Conservation (phyloP, 2,329 filamentous ascomycete species). For the Aspergillus caelatus region DNA sequence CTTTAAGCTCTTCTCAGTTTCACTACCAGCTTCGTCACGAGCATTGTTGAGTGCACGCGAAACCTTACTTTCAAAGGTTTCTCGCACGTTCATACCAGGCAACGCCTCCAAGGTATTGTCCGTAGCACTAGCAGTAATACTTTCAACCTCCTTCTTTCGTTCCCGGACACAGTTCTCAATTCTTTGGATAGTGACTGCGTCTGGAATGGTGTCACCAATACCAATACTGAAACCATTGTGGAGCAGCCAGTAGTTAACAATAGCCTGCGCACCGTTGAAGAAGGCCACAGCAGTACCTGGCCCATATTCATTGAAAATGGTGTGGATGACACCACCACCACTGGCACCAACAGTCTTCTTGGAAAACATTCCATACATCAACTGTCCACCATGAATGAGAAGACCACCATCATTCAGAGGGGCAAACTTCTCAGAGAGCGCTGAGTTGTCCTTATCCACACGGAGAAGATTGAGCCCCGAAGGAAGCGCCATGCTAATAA, state of each 20-base stretch:
- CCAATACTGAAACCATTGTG: constrained; percentile 97
- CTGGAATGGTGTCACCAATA: constrained; percentile 96
- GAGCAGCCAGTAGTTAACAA: constrained; percentile 95
- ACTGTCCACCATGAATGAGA: constrained; percentile 80
- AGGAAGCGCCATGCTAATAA: constrained; percentile 91
- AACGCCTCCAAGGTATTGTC: constrained; percentile 86
- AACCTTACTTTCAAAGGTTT: constrained; percentile 97
- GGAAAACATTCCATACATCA: constrained; percentile 86
- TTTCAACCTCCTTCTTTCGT: constrained; percentile 79
- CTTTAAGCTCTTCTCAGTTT: constrained; percentile 88
- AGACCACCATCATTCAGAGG: constrained; percentile 76
- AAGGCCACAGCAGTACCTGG: constrained; percentile 85
- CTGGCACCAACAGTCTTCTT: constrained; percentile 95
- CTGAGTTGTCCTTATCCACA: constrained; percentile 62
- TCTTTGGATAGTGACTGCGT: constrained; percentile 78
- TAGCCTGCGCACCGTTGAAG: constrained; percentile 91
- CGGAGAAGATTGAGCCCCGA: constrained; percentile 78
- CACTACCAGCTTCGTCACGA: constrained; percentile 93
- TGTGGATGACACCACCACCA: constrained; percentile 88
- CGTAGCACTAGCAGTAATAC: constrained; percentile 76
- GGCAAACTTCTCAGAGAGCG: constrained; percentile 55
- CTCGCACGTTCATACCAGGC: constrained; percentile 97
- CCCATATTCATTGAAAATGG: constrained; percentile 94
- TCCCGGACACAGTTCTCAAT: constrained; percentile 80
- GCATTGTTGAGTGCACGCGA: constrained; percentile 92